Evolutionary conservation across 2,329 filamentous ascomycete genomes (phyloP), one percentile per base, ranked within the genome.

Genomic region (Fulvia fulva): DNA sequence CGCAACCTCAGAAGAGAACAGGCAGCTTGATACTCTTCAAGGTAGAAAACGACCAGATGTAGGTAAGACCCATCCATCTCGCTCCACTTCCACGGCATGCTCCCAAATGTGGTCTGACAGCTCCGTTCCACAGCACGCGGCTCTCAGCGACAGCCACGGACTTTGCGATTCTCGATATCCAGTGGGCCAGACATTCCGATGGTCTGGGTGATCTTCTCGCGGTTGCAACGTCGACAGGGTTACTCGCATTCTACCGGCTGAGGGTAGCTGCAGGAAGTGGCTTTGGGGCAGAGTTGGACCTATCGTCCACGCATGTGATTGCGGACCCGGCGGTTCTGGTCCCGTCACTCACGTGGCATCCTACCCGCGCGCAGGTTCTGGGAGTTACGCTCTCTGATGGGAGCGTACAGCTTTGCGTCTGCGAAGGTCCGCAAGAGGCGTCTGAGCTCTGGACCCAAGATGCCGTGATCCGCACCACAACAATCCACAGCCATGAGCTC

Each of bases 151-250:
- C 60, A 22, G 50, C 61, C 54, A 66, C 68, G 64, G 58, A 65
- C 51, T 60, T 56, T 57, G 55, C 61, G 14, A 62, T 97, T 26
- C 81, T 97, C 54, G 92, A 97, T 71, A 78, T 97, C 28, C 90
- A 92, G 66, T 97, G 97, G 72, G 84, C 87, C 60, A 84, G 83
- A 1, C 69, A 75, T 53, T 71, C 78, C 51, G 52, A 60, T 1
- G 28, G 5, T 22, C 45, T 50, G 41, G 41, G 43, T 74, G 51
- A 79, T 30, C 75, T 88, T 3, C 80, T 96, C 54, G 91, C 86
- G 9, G 85, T 87, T 2, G 90, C 90, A 8, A 90, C 89, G 1
- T 96, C 91, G 61, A 90, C 88, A 0, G 90, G 88, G 0, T 81
- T 81, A 0, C 75, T 95, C 12, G 81, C 81, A 1, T 77, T 93